Evolutionary conservation across 768 basidiomycete species (phyloP).

Genomic region (Steccherinum ochraceum): DNA sequence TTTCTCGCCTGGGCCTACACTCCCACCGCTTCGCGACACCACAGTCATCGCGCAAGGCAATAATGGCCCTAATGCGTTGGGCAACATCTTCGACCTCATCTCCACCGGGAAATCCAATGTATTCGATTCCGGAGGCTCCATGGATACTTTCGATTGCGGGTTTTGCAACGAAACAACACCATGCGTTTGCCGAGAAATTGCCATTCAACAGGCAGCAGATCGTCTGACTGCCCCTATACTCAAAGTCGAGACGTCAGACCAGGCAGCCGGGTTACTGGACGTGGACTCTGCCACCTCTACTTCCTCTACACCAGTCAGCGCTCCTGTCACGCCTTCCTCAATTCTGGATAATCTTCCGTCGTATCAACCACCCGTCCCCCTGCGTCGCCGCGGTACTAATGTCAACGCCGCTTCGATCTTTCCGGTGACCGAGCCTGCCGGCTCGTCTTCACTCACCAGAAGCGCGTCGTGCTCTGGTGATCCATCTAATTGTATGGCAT

Average conservation of each 20-base stretch:
- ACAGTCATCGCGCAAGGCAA: slow-evolving; percentile 23
- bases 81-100: slow-evolving; percentile 32
- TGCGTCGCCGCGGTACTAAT: slow-evolving; percentile 48
- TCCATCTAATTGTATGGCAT: slow-evolving; percentile 79
- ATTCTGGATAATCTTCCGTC: slow-evolving; percentile 73
- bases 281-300: slow-evolving; percentile 2
- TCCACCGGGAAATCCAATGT: slow-evolving; percentile 22
- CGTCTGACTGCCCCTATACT: slow-evolving; percentile 14
- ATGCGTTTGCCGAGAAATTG: slow-evolving; percentile 75
- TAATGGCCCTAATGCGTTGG: slow-evolving; percentile 18
- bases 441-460: slow-evolving; percentile 8
- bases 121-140: slow-evolving; percentile 22
- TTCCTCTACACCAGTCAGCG: slow-evolving; percentile 8
- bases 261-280: slow-evolving; percentile 7
- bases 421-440: slow-evolving; percentile 25
- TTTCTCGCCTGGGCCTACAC: slow-evolving; percentile 26
- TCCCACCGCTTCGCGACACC: slow-evolving; percentile 21
- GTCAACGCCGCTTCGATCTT: slow-evolving; percentile 46
- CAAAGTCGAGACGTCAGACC: slow-evolving; percentile 23
- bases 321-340: slow-evolving; percentile 31
- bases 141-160: slow-evolving; percentile 59
- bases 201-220: slow-evolving; percentile 37
- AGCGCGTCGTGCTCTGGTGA: slow-evolving; percentile 69
- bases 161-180: slow-evolving; percentile 65
- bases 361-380: slow-evolving; percentile 78